Conservation (phyloP, 2,329 filamentous ascomycete species). For the Paraconiothyrium brasiliense region DNA sequence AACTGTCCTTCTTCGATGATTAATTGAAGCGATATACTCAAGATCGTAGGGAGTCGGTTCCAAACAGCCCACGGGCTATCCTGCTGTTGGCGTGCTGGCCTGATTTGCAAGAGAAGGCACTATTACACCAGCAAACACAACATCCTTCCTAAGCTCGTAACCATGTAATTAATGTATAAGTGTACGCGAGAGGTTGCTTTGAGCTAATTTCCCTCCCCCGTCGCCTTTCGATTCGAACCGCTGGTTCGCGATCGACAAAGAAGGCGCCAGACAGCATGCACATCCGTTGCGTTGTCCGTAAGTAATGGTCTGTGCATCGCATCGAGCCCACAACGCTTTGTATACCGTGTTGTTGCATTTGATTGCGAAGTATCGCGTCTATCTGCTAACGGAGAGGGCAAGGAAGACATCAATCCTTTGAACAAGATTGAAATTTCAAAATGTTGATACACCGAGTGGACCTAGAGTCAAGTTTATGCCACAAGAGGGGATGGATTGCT, state of each 20-base stretch:
- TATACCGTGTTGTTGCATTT: neutral
- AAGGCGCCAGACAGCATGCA: neutral
- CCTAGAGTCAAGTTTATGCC: neutral
- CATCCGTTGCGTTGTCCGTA: neutral
- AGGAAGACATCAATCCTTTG: neutral
- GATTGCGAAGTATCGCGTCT: neutral
- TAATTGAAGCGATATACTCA: neutral
- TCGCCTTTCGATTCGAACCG: neutral
- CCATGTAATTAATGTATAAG: slow-evolving; percentile 71
- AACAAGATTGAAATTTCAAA: neutral
- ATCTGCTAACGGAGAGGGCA: neutral
- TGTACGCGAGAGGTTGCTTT: neutral
- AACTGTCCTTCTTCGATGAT: neutral
- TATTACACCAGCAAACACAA: slow-evolving; percentile 68
- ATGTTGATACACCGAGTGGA: neutral
- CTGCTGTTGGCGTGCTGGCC: slow-evolving; percentile 66
- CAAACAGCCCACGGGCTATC: slow-evolving; percentile 73
- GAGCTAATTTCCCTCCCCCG: neutral
- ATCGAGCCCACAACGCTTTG: neutral
- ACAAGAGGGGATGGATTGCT: neutral
- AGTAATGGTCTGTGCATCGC: neutral
- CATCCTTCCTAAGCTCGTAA: slow-evolving; percentile 73
- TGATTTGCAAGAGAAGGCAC: slow-evolving; percentile 68
- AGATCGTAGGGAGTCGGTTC: slow-evolving; percentile 69
- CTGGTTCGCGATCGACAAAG: neutral